Percentiles rank a stretch among this genome's conserved stretches.
Evolutionary conservation across 176 grass and related monocot genomes (phyloP).

Genomic region (Rhynchospora pubera): DNA sequence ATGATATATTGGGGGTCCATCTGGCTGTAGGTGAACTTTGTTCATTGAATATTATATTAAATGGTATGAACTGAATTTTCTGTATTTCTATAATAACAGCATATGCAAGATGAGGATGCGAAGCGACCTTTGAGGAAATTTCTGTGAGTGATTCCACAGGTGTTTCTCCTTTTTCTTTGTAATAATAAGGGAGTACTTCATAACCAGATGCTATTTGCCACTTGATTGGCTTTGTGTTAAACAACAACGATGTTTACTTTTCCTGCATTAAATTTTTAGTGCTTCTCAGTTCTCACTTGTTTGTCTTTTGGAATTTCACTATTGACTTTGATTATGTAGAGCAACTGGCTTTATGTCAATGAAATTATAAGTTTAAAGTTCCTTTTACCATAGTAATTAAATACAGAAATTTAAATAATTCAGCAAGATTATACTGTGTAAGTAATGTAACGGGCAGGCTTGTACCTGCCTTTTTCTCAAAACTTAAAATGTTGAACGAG

Average conservation of each 20-base stretch:
- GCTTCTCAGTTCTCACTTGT: not conserved
- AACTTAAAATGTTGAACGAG: too few relatives aligned
- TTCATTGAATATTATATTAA: not conserved
- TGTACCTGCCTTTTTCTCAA: too few relatives aligned
- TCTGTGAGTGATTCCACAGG: conserved; percentile 34
- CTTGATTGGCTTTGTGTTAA: conserved; percentile 13
- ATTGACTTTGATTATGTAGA: not conserved
- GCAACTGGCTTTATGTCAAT: not conserved
- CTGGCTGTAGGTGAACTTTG: not conserved
- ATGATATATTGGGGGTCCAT: not conserved
- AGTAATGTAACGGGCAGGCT: too few relatives aligned
- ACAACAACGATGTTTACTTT: not conserved
- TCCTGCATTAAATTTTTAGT: not conserved
- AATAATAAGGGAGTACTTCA: conserved; percentile 1
- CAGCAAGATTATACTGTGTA: too few relatives aligned
- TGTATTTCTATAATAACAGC: conserved; percentile 43
- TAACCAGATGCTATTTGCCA: conserved; percentile 1
- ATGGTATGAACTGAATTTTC: not conserved
- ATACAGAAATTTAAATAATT: not conserved
- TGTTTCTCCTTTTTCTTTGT: conserved; percentile 2
- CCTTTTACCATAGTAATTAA: too few relatives aligned
- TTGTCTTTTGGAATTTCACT: not conserved
- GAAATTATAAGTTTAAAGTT: not conserved
- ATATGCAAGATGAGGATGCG: conserved; percentile 98
- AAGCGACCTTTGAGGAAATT: conserved; percentile 79